Percentiles rank a stretch among this genome's conserved stretches.
These are phyloP conservation scores for Plasmodium falciparum DNA, from an alignment of 169 alveolate genomes.

Conservation along the genomic window DNA sequence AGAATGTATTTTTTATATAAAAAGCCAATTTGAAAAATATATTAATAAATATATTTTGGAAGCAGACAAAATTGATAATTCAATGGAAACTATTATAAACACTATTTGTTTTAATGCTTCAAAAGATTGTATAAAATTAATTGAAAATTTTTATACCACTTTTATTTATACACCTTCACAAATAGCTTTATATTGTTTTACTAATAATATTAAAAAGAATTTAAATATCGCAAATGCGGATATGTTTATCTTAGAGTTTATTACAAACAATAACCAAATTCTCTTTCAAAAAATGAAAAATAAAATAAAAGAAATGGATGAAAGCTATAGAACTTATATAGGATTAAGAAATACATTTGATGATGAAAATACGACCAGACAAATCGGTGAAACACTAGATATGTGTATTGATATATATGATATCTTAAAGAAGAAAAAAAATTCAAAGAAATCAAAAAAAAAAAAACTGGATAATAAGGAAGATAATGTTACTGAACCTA, in stretches of 20 bases:
- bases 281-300: conserved; percentile 67
- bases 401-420: conserved; percentile 56
- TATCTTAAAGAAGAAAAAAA: conserved; percentile 27
- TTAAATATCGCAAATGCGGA: conserved; percentile 61
- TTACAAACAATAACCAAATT: conserved; percentile 69
- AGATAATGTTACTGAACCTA: conserved; percentile 12
- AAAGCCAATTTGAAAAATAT: conserved; percentile 47
- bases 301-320: conserved; percentile 54
- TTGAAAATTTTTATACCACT: conserved; percentile 27
- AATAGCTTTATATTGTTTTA: conserved; percentile 62
- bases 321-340: conserved; percentile 36
- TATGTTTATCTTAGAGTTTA: conserved; percentile 49
- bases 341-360: conserved; percentile 68
- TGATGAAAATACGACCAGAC: conserved; percentile 67
- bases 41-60: conserved; percentile 49
- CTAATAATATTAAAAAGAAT: conserved; percentile 62
- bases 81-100: conserved; percentile 43
- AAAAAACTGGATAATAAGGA: conserved; percentile 37
- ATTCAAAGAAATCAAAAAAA: conserved; percentile 6
- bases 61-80: conserved; percentile 37
- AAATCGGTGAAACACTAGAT: conserved; percentile 62
- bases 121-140: conserved; percentile 39
- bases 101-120: conserved; percentile 31
- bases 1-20: conserved; percentile 50
- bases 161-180: conserved; percentile 64